Base-by-base conservation (phyloP, 306 rosid genomes). In the Medicago arabica region DNA sequence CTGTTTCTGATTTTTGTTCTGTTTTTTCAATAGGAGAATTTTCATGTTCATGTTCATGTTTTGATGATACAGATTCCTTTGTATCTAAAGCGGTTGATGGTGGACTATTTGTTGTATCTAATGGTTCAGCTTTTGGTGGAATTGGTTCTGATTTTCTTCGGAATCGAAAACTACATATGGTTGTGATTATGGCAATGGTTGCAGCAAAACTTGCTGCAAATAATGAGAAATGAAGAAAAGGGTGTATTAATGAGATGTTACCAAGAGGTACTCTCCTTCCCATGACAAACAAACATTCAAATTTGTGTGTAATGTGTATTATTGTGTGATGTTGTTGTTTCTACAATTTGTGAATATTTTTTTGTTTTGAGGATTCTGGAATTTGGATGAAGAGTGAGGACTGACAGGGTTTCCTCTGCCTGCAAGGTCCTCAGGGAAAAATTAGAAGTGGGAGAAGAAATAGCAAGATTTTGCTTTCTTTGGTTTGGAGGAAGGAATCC, bases 181-280 rank as follows among this genome's bases (percentile, higher is more conserved):
- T 68, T 7, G 90, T 74, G 75, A 88, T 76, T 10, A 91, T 78
- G 3, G 91, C 90, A 47, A 93, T 58, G 74, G 87, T 82, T 0
- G 91, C 93, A 0, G 85, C 92, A 44, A 89, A 72, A 0, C 86
- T 85, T 18, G 71, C 83, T 0, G 69, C 91, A 1, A 89, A 3
- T 62, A 93, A 69, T 7, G 88, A 80, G 0, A 87, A 57, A 1
- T 87, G 79, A 2, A 91, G 50, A 44, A 74, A 0, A 4, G 93
- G 91, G 67, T 86, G 89, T 62, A 80, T 66, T 19, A 87, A 57
- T 18, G 57, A 36, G 39, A 50, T 46, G 21, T 78, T 91, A 74
- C 88, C 84, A 74, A 31, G 12, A 25, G 90, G 87, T 61, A 86
- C 46, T 65, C 66, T 88, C 81, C 97, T 88, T 84, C 95, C 96